These are phyloP conservation scores for Purpureocillium takamizusanense DNA, from an alignment of 2,329 filamentous ascomycete genomes.

Conservation along the genomic window DNA sequence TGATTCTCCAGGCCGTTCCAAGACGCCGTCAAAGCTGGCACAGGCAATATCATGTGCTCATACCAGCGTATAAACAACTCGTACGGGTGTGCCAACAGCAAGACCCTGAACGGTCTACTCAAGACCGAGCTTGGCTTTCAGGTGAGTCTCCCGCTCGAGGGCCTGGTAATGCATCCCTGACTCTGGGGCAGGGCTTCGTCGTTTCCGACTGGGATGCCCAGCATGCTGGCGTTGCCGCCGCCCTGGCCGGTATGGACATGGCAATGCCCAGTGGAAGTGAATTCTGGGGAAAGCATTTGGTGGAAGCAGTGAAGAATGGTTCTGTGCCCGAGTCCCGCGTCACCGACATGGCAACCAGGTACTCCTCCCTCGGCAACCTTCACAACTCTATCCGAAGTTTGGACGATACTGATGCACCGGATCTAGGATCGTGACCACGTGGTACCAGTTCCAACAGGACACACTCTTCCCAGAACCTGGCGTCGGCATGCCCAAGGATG, in stretches of 20 bases:
- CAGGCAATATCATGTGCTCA: slow-evolving; percentile 49
- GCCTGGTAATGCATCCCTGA: too few species aligned
- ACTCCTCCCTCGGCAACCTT: too few species aligned
- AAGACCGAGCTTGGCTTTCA: slow-evolving; percentile 53
- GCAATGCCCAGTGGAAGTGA: slow-evolving; percentile 47
- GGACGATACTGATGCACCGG: background rate
- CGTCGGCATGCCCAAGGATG: slow-evolving; percentile 39
- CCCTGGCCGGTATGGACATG: slow-evolving; percentile 62
- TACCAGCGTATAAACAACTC: slow-evolving; percentile 67
- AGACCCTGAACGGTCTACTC: slow-evolving; percentile 56
- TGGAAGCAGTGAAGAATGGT: slow-evolving; percentile 50
- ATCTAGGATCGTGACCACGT: slow-evolving; percentile 38
- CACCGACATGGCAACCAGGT: slow-evolving; percentile 50
- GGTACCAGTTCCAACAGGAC: slow-evolving; percentile 47
- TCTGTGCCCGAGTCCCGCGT: slow-evolving; percentile 45
- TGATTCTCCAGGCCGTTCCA: slow-evolving; percentile 48
- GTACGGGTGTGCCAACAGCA: slow-evolving; percentile 62
- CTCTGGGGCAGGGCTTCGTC: slow-evolving; percentile 47
- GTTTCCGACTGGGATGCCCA: slow-evolving; percentile 61
- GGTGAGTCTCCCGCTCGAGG: slow-evolving; percentile 2
- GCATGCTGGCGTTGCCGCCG: slow-evolving; percentile 51
- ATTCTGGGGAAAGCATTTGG: slow-evolving; percentile 45
- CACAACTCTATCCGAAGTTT: too few species aligned
- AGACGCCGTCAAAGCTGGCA: slow-evolving; percentile 55
- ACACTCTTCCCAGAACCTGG: slow-evolving; percentile 35